Evolutionary conservation across 495 filamentous ascomycete species (phyloP).

Genomic region (Lineolata rhizophorae): DNA sequence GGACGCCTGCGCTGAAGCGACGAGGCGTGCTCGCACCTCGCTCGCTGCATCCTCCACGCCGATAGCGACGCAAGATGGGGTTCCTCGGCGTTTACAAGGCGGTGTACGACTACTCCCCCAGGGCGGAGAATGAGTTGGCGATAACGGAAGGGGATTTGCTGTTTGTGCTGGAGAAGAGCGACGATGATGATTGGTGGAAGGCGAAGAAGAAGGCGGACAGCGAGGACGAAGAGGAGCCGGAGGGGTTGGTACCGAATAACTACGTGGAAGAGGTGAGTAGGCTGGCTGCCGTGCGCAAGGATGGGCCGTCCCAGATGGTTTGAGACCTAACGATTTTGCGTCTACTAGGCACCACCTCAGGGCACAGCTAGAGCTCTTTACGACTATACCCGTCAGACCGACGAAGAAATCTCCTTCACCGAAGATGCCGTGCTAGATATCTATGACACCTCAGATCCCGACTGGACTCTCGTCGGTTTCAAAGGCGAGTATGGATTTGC

Average conservation of each 20-base stretch:
- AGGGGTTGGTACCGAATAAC: slow-evolving; percentile 83
- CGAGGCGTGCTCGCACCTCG: too few species aligned
- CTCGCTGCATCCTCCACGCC: not conserved
- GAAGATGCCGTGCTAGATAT: slow-evolving; percentile 71
- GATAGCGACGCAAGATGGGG: slow-evolving; percentile 23
- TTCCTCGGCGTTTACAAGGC: slow-evolving; percentile 88
- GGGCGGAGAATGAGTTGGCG: slow-evolving; percentile 68
- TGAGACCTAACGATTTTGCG: not conserved
- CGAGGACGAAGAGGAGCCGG: slow-evolving; percentile 86
- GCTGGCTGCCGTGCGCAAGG: not conserved
- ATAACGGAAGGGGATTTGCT: slow-evolving; percentile 80
- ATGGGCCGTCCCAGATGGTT: not conserved
- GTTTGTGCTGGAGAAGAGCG: slow-evolving; percentile 76
- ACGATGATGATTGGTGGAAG: slow-evolving; percentile 93
- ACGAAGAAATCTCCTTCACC: slow-evolving; percentile 89
- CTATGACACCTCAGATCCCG: slow-evolving; percentile 78
- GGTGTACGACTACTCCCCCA: slow-evolving; percentile 81
- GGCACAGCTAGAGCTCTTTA: slow-evolving; percentile 65
- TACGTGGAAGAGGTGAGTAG: slow-evolving; percentile 82
- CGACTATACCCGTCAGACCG: slow-evolving; percentile 91
- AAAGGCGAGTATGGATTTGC: slow-evolving; percentile 84
- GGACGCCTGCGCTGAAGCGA: too few species aligned
- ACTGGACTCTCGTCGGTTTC: slow-evolving; percentile 84
- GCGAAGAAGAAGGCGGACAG: slow-evolving; percentile 87
- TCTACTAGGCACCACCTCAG: not conserved